Evolutionary conservation across 768 basidiomycete species (phyloP), one percentile per base, ranked within the genome.

Genomic region (Trametes cingulata): DNA sequence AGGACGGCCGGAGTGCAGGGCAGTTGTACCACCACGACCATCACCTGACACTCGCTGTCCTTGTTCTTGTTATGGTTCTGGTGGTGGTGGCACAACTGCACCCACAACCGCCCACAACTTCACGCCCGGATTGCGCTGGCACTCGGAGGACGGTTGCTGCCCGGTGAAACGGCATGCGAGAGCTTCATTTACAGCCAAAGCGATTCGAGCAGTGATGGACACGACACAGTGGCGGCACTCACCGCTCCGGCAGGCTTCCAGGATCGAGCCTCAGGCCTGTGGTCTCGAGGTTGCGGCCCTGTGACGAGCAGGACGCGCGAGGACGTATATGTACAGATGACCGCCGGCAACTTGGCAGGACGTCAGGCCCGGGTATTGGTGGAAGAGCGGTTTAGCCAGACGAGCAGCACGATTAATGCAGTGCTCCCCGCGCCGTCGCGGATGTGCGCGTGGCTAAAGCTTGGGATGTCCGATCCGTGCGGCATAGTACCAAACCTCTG

Each of bases 31-130:
- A 48, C 14, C 27, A n/a, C 37, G 9, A 15, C 24, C 51, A 37
- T 35, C n/a, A 39, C 27, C 20, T 37, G 17, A 17, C 15, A 42
- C 29, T 33, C 10, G 29, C 29, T 4, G 29, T 33, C 29, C 29
- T 33, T 4, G 29, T 33, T 33, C 6, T 5, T 5, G 29, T 4
- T 33, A 4, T 33, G 51, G 22, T n/a, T n/a, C n/a, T 35, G 37
- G 50, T 20, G 24, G 20, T 6, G 40, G 51, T 37, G 51, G 39
- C 51, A 52, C 51, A 52, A 39, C 51, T 41, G 51, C 51, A 39
- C 51, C 51, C 51, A 52, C 51, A 52, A 52, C 39, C 51, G 51
- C 51, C 51, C 51, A 52, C 24, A 52, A 9, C 6, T 22, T 15
- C 19, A 43, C 19, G n/a, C n/a, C n/a, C n/a, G n/a, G 42, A 19